Percentiles rank a stretch among this genome's conserved stretches.
Evolutionary conservation across 495 filamentous ascomycete species (phyloP).

Genomic region (Astrocystis sublimbata): DNA sequence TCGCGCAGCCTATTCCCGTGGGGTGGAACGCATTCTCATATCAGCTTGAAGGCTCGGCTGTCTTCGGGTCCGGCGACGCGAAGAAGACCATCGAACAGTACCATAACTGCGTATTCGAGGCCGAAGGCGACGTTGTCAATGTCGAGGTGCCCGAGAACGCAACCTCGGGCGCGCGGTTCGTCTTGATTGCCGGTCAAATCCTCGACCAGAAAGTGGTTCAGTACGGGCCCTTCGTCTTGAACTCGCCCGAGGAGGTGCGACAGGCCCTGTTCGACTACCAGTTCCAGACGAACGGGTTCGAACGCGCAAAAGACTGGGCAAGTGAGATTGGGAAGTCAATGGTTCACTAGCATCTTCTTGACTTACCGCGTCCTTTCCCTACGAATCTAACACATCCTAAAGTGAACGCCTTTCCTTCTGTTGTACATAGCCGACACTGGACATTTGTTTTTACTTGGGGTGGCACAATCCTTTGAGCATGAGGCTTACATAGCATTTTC

Average conservation of each 20-base stretch:
- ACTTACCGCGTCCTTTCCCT: conserved; percentile 2
- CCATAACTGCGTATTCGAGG: conserved; percentile 89
- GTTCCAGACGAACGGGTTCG: conserved; percentile 83
- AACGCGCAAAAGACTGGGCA: conserved; percentile 77
- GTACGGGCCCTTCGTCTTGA: conserved; percentile 94
- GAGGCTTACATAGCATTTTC: not conserved
- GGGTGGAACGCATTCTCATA: conserved; percentile 95
- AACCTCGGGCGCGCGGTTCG: conserved; percentile 64
- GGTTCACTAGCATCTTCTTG: conserved; percentile 24
- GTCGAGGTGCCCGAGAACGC: conserved; percentile 69
- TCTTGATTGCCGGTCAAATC: conserved; percentile 82
- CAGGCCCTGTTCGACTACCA: conserved; percentile 90
- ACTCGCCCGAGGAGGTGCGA: conserved; percentile 78
- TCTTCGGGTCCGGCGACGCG: conserved; percentile 63
- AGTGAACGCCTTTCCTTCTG: not conserved
- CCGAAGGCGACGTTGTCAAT: conserved; percentile 70
- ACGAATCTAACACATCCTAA: not conserved
- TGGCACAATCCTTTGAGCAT: not conserved
- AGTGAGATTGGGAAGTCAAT: conserved; percentile 88
- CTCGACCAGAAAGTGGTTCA: conserved; percentile 92
- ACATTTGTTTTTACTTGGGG: not conserved
- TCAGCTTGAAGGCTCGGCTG: conserved; percentile 66
- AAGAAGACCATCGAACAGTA: conserved; percentile 65
- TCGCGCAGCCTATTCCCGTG: conserved; percentile 71
- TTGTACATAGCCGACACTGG: conserved; percentile 5